These are phyloP conservation scores for Piromyces finnis DNA, from an alignment of 192 early-diverging fungal species.

Conservation along the genomic window DNA sequence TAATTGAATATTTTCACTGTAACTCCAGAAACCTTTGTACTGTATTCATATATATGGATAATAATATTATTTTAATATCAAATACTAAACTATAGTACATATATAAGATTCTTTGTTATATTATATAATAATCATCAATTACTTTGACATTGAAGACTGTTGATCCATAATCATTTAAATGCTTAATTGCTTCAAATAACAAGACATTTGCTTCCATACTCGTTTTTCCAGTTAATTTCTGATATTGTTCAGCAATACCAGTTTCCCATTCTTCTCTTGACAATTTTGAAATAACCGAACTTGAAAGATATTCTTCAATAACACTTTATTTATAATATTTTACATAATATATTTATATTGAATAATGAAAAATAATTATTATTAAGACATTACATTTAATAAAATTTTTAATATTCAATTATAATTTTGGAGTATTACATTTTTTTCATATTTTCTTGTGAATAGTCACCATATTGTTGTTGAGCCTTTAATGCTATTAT, in stretches of 20 bases:
- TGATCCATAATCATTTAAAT: conserved; percentile 19
- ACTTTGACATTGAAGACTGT: conserved; percentile 20
- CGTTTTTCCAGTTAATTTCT: conserved; percentile 9
- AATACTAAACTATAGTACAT: too few relatives aligned
- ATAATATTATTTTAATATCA: too few relatives aligned
- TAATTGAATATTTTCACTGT: not conserved
- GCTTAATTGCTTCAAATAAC: conserved; percentile 18
- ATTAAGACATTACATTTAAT: too few relatives aligned
- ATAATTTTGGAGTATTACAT: conserved; percentile 3
- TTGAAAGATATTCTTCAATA: conserved; percentile 2
- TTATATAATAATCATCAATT: too few relatives aligned
- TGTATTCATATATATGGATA: not conserved
- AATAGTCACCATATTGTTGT: conserved; percentile 21
- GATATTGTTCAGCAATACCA: conserved; percentile 21
- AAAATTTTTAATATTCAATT: not conserved
- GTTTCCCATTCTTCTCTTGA: conserved; percentile 14
- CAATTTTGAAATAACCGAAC: conserved; percentile 6
- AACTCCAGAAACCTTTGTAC: not conserved
- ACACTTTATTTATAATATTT: conserved; percentile 11
- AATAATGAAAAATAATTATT: not conserved
- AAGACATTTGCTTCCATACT: conserved; percentile 11
- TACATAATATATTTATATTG: conserved; percentile 8
- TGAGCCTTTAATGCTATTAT: conserved; percentile 25
- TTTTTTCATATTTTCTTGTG: conserved; percentile 5
- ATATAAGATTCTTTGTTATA: too few relatives aligned